Evolutionary conservation across 768 basidiomycete genomes (phyloP).

Genomic region (Termitomyces sp.): DNA sequence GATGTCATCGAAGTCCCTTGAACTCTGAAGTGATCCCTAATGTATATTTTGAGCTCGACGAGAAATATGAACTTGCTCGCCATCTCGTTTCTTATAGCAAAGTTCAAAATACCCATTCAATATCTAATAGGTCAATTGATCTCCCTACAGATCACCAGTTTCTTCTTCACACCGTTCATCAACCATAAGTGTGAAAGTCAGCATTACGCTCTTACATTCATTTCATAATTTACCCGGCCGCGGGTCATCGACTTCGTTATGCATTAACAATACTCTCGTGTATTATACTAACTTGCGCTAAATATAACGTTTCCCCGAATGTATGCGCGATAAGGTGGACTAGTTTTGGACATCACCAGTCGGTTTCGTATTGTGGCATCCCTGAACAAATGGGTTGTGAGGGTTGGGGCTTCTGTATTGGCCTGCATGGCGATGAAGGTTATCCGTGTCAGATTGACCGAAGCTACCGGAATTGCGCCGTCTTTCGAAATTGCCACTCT

Average conservation of each 20-base stretch:
- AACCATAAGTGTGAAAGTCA: background rate
- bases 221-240: background rate
- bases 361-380: background rate
- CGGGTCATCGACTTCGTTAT: background rate
- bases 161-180: background rate
- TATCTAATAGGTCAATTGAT: background rate
- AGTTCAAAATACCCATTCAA: too few relatives aligned
- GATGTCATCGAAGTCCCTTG: slow-evolving; percentile 10
- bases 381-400: background rate
- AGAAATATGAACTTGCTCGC: background rate
- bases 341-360: background rate
- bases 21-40: slow-evolving; percentile 6
- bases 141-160: background rate
- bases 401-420: background rate
- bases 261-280: too few relatives aligned
- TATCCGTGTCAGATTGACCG: background rate
- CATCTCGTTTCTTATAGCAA: background rate
- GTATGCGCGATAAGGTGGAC: background rate
- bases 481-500: background rate
- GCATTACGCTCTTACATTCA: background rate
- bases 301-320: background rate
- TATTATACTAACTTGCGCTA: background rate
- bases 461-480: background rate
- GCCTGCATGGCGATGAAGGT: background rate
- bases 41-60: too few relatives aligned